A percentile compares a stretch with the other conserved stretches of the same genome.
Evolutionary conservation across 768 basidiomycete species (phyloP).

Genomic region (Suillus brevipes): DNA sequence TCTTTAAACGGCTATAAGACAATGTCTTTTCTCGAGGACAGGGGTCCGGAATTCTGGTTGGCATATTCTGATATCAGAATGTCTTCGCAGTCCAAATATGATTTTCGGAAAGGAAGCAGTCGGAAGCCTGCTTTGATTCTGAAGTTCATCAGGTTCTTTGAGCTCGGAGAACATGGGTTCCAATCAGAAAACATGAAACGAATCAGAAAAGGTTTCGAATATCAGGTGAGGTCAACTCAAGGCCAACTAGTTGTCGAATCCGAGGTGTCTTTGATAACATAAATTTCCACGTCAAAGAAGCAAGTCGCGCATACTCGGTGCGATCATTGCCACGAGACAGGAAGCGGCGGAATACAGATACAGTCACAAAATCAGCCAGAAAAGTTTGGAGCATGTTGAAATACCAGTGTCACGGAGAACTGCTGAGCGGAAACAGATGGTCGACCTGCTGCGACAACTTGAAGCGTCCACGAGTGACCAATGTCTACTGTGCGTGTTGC

Average conservation of each 20-base stretch:
- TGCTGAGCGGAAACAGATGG: too few relatives aligned
- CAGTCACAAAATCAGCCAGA: too few relatives aligned
- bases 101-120: neutral
- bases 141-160: neutral
- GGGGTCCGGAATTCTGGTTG: neutral
- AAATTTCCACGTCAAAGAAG: too few relatives aligned
- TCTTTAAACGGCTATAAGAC: neutral
- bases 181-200: conserved; percentile 1
- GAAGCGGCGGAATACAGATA: too few relatives aligned
- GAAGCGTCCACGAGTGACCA: too few relatives aligned
- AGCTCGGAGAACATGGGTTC: neutral
- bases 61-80: neutral
- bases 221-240: neutral
- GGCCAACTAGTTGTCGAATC: neutral
- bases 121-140: neutral
- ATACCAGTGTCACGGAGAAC: too few relatives aligned
- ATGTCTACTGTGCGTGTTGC: too few relatives aligned
- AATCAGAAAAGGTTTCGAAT: neutral
- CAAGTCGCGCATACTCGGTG: too few relatives aligned
- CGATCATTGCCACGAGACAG: too few relatives aligned
- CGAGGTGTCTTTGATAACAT: too few relatives aligned
- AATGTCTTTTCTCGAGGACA: neutral
- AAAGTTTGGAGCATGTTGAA: too few relatives aligned
- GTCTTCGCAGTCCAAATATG: neutral
- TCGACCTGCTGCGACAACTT: too few relatives aligned